Base-by-base conservation (phyloP, 1,284 basidiomycete genomes). In the Sporisorium scitamineum region DNA sequence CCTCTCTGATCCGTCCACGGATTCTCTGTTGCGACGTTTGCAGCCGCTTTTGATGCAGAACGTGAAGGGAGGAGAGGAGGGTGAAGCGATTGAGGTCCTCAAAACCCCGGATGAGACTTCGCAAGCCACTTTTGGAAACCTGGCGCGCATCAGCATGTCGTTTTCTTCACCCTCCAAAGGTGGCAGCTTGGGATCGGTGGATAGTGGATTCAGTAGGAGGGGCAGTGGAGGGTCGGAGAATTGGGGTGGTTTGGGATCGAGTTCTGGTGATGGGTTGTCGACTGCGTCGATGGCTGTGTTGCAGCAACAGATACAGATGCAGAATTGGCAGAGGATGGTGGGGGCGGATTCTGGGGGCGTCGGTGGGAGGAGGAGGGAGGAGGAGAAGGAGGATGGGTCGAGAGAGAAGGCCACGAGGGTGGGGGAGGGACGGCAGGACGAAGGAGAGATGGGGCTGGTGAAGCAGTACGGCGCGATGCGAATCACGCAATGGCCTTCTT, bases 251-350 rank as follows among this genome's bases (percentile, higher is more conserved):
- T 27, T 52, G 2, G 24, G 48, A 29, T 18, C 20, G 51, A 5
- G 37, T 26, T 6, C 42, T 51, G 5, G 20, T 16, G 39, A n/a
- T 6, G n/a, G 18, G 16, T 13, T 52, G 8, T 55, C 51, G 2
- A 60, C 55, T 22, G 61, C 61, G n/a, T 64, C 68, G 6, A 31
- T 70, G 16, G 16, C 64, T 4, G 48, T 61, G 26, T 18, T 70
- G 24, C 68, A 70, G 27, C 67, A 70, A 42, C 61, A 60, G 2
- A 60, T 63, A 22, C 67, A 70, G 47, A 54, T 52, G 51, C 24
- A 47, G 10, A 63, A 70, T 13, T 42, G 26, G 13, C 14, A 48
- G 26, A 37, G 52, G 22, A 47, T 52, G 22, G 39, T 62, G 31
- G 41, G 45, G 10, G 53, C 54, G 22, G n/a, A n/a, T n/a, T n/a